These are phyloP conservation scores for Xylaria intraflava DNA, from an alignment of 495 filamentous ascomycete species.

Conservation along the genomic window DNA sequence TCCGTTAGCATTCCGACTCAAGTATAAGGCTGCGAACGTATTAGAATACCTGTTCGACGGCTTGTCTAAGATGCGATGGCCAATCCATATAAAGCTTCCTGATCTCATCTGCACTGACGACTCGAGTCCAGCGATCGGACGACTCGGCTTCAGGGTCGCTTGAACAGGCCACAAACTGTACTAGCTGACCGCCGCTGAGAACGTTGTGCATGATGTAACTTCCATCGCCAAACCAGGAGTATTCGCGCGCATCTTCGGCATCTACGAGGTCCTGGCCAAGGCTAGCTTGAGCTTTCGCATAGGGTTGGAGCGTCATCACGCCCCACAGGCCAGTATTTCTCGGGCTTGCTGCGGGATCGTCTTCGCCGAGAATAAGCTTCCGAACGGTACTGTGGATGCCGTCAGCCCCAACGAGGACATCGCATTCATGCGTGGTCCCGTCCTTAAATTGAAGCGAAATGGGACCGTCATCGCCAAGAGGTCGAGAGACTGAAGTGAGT, in stretches of 20 bases:
- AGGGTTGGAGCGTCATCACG: constrained; percentile 11
- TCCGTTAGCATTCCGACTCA: not conserved
- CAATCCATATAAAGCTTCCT: constrained; percentile 6
- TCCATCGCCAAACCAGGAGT: constrained; percentile 8
- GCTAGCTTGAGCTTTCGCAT: constrained; percentile 3
- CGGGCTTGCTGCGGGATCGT: constrained; percentile 4
- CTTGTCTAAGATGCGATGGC: constrained; percentile 2
- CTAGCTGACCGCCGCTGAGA: constrained; percentile 5
- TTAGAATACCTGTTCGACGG: not conserved
- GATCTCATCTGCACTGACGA: constrained; percentile 7
- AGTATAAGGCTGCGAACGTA: no score
- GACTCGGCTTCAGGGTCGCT: constrained; percentile 4
- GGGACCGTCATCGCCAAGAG: constrained; percentile 1
- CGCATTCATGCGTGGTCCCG: constrained; percentile 31
- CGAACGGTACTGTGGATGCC: constrained; percentile 39
- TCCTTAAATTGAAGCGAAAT: constrained; percentile 24
- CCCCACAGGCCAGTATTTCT: constrained; percentile 5
- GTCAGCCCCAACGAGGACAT: constrained; percentile 44
- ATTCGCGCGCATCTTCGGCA: constrained; percentile 9
- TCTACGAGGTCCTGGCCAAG: constrained; percentile 7
- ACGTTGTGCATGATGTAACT: constrained; percentile 8
- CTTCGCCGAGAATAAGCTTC: constrained; percentile 6
- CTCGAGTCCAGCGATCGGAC: constrained; percentile 3
- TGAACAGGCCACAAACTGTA: constrained; percentile 11
- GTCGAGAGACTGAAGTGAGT: no score